Base-by-base conservation (phyloP, 768 basidiomycete genomes). In the Kwoniella europaea region DNA sequence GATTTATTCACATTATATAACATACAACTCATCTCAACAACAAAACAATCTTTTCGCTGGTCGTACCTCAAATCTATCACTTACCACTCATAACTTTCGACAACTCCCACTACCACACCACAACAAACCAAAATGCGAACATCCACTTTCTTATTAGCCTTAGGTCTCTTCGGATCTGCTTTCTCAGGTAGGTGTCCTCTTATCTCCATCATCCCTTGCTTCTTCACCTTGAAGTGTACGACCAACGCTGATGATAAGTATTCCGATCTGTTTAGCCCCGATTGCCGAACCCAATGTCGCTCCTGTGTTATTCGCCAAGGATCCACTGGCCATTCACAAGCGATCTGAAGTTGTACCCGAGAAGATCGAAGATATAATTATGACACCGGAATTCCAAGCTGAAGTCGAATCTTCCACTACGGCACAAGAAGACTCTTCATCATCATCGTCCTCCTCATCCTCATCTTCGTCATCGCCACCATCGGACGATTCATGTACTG, bases 321-420 rank as follows among this genome's bases (percentile, higher is more conserved):
- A 75, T 65, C 72, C 74, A 2, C 46, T 78, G 27, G 42, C 74
- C 1, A 65, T 76, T 20, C 77, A 76, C 60, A 64, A 61, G 27
- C 71, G 73, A 55, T 68, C 71, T 16, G 62, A 65, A 43, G 53
- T 65, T 42, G 20, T 58, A 24, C 64, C 60, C 10, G 63, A 63
- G 12, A 60, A 60, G 7, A 55, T 56, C 24, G 59, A 69, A 29
- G 59, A 24, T 43, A 55, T 43, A 13, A 35, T 43, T 12, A 43
- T 56, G 53, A 65, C 52, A 20, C 59, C 59, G 16, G 68, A 67
- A 12, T 27, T 69, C 7, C 64, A 69, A 53, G 68, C 42, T 15
- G 72, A 70, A 7, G 63, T 50, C 20, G 72, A 54, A 29, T 68
- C 59, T 43, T 29, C 63, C 3, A 20, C 64, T 13, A 12, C 54